These are phyloP conservation scores for Pyricularia sp. DNA, from an alignment of 2,329 filamentous ascomycete species.

Conservation along the genomic window DNA sequence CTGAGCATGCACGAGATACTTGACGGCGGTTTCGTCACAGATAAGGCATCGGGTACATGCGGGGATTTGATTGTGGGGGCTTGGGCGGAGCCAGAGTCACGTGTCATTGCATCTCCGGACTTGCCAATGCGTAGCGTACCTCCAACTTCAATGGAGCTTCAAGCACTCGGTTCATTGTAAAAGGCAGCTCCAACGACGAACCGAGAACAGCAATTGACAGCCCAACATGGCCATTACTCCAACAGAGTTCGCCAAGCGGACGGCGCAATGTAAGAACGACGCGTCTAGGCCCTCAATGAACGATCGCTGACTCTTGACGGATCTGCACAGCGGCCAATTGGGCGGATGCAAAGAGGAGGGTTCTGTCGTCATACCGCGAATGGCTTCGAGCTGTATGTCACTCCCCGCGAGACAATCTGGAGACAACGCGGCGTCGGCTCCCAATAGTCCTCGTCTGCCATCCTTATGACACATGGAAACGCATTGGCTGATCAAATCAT, in stretches of 20 bases:
- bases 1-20: not conserved
- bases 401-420: not conserved
- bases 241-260: conserved; percentile 79
- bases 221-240: conserved; percentile 73
- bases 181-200: not conserved
- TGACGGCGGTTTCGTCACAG: not conserved
- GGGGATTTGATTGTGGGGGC: not conserved
- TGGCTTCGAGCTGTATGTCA: conserved; percentile 89
- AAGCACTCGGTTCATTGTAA: not conserved
- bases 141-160: not conserved
- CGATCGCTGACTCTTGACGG: conserved; percentile 23
- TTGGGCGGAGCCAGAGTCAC: not conserved
- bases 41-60: not conserved
- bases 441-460: not conserved
- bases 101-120: not conserved
- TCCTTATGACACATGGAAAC: not conserved
- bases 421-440: not conserved
- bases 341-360: conserved; percentile 78
- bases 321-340: conserved; percentile 66
- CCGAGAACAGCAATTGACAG: conserved; percentile 2
- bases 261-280: conserved; percentile 58
- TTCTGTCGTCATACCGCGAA: conserved; percentile 82
- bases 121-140: not conserved
- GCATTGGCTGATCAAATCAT: not conserved
- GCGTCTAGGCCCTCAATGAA: conserved; percentile 22